Evolutionary conservation across 495 filamentous ascomycete genomes (phyloP).

Genomic region (Aspergillus leporis): DNA sequence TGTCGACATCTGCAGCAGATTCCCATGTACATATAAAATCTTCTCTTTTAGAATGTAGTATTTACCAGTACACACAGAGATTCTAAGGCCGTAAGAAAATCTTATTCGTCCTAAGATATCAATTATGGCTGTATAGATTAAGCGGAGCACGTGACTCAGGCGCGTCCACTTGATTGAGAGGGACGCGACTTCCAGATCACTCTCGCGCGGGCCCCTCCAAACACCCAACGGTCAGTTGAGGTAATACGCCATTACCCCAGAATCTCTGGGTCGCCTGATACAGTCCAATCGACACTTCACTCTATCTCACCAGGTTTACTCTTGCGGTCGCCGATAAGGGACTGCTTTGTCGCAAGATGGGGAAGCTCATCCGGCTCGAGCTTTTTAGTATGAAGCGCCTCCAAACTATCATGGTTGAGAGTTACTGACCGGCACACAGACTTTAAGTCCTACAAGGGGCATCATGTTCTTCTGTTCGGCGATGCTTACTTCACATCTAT

Average conservation of each 20-base stretch:
- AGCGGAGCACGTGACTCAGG: conserved; percentile 18
- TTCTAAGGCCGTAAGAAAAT: background rate
- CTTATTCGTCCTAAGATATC: too few species aligned
- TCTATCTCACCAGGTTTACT: conserved; percentile 20
- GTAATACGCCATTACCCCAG: conserved; percentile 8
- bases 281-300: conserved; percentile 6
- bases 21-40: conserved; percentile 14
- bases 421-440: conserved; percentile 55
- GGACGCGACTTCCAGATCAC: conserved; percentile 21
- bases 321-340: conserved; percentile 33
- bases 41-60: background rate
- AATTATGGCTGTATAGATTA: too few species aligned
- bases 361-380: conserved; percentile 93
- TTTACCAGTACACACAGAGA: background rate
- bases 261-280: background rate
- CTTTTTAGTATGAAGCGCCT: conserved; percentile 71
- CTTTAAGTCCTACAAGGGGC: conserved; percentile 99
- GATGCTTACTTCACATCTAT: conserved; percentile 99
- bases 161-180: conserved; percentile 20
- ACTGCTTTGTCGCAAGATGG: conserved; percentile 52
- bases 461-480: conserved; percentile 91
- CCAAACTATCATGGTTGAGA: background rate
- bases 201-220: conserved; percentile 25
- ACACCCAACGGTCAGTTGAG: conserved; percentile 12
- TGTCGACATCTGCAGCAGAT: conserved; percentile 4